Evolutionary conservation across 2,329 filamentous ascomycete species (phyloP), one percentile per base, ranked within the genome.

Genomic region (Talaromyces sp.): DNA sequence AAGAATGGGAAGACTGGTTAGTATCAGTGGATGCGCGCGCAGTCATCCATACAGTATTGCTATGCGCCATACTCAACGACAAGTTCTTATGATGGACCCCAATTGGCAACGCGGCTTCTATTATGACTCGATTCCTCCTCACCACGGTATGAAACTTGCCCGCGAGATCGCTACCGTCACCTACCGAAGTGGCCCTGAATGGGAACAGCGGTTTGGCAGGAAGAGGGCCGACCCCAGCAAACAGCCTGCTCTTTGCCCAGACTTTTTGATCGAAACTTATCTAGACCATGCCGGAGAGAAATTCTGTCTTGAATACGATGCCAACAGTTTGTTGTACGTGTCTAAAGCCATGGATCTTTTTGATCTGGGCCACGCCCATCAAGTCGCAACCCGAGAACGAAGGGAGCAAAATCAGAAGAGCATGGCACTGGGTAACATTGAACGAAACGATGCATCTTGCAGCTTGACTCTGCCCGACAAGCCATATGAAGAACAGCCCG

Each of bases 331-430:
- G 45, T 83, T 99, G 2, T 99, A 99, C 76, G 92, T 99, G 64
- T 96, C 92, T 76, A 99, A 99, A 80, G 95, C 95, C 5, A 99
- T 99, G 95, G 95, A 99, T 74, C 83, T 99, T 13, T 99, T 99
- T 76, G 95, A 99, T 73, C 85, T 99, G 0, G 93, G 95, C 27
- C 82, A 82, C 57, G 84, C 87, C 47, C 88, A 90, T 73, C 91
- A 93, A 74, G 77, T 81, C 3, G 86, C 85, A 22, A 87, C 90
- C 2, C 82, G 82, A 22, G 73, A 81, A 37, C 85, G 92, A 33
- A 84, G 93, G 16, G 81, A 84, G 14, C 83, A 86, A 63, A 87
- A 89, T 57, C 80, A 85, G 67, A 78, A 81, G 52, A 85, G 85
- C 59, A 79, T 93, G 2, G 82, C 85, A 24, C 75, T 74, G 3